Conservation (phyloP, 345 rosid genomes). For the Citrus medica region DNA sequence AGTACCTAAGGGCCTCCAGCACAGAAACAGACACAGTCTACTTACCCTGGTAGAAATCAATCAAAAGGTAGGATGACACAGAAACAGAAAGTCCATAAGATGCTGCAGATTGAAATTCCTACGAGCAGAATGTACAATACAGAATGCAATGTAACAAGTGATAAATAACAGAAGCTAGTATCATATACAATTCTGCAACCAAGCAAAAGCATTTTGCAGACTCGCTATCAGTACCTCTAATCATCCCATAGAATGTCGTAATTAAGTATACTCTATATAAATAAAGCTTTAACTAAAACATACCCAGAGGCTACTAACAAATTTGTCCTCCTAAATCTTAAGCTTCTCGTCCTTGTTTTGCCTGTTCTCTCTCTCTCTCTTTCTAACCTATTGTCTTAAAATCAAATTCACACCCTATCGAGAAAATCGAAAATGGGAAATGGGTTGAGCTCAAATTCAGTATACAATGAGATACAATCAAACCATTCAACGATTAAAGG, state of each 20-base stretch:
- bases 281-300: background rate
- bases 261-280: background rate
- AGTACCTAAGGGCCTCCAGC: background rate
- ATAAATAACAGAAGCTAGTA: background rate
- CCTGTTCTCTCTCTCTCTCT: background rate
- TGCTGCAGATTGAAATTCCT: background rate
- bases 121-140: background rate
- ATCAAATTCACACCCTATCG: background rate
- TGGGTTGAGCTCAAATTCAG: background rate
- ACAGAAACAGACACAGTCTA: background rate
- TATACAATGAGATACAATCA: background rate
- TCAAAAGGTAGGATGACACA: background rate
- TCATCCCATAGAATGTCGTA: background rate
- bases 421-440: background rate
- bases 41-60: background rate
- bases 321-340: too few species aligned
- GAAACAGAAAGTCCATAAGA: background rate
- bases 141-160: too few species aligned
- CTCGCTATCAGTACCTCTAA: background rate
- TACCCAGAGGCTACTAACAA: too few species aligned
- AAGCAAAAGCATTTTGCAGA: background rate
- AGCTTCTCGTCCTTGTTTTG: background rate
- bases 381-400: background rate
- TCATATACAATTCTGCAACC: background rate
- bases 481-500: background rate